These are phyloP conservation scores for Corylus heterophylla DNA, from an alignment of 306 rosid species.

Conservation along the genomic window DNA sequence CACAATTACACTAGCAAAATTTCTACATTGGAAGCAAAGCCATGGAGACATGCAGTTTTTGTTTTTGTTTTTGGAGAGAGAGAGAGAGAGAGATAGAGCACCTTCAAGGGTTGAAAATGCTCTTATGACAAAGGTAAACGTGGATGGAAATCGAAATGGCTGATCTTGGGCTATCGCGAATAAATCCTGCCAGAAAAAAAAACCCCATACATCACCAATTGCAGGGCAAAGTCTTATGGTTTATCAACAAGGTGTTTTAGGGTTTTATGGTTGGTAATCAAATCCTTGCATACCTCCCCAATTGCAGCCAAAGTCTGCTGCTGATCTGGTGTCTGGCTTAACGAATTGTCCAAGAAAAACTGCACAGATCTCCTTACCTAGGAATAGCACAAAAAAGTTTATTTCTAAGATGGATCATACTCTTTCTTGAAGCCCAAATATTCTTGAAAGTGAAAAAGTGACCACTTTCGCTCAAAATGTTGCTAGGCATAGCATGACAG, in stretches of 20 bases:
- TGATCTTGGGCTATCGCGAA: conserved; percentile 89
- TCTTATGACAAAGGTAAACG: conserved; percentile 80
- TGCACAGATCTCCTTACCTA: conserved; percentile 86
- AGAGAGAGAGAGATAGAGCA: conserved; percentile 26
- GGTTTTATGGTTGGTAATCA: not conserved
- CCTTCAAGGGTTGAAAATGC: conserved; percentile 97
- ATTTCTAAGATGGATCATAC: not conserved
- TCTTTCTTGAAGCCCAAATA: conserved; percentile 6
- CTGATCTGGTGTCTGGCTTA: conserved; percentile 70
- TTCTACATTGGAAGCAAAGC: not conserved
- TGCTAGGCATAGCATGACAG: not conserved
- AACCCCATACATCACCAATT: conserved; percentile 16
- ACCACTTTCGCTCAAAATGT: conserved; percentile 3
- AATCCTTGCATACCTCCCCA: conserved; percentile 62
- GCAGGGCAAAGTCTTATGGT: not conserved
- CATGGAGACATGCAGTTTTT: not conserved
- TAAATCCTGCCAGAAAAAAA: conserved; percentile 58
- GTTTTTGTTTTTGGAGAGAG: not conserved
- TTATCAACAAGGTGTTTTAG: not conserved
- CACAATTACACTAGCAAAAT: not conserved
- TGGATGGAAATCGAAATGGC: conserved; percentile 89
- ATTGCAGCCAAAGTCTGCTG: conserved; percentile 70
- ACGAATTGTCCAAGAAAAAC: conserved; percentile 66
- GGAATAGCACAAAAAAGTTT: conserved; percentile 10
- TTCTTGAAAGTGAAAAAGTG: conserved; percentile 1